Evolutionary conservation across 2,329 filamentous ascomycete genomes (phyloP).

Genomic region (Penicillium sp.): DNA sequence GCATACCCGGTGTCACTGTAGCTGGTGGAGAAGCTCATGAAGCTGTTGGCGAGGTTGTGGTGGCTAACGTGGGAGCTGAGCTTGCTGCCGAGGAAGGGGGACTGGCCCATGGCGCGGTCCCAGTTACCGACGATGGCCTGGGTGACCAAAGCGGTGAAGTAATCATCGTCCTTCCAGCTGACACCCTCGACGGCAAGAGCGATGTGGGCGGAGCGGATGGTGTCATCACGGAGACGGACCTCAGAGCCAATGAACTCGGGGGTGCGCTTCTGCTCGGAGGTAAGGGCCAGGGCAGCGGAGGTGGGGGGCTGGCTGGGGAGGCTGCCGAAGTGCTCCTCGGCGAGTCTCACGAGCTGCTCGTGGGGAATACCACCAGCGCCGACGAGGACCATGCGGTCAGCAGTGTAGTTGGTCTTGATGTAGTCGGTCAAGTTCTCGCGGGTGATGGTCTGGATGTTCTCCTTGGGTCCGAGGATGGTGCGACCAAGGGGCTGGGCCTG

Average conservation of each 20-base stretch:
- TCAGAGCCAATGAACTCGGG: conserved; percentile 97
- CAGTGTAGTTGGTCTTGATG: conserved; percentile 99
- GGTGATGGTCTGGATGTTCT: conserved; percentile 97
- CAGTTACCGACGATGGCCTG: conserved; percentile 99
- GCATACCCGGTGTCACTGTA: conserved; percentile 97
- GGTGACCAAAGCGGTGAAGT: conserved; percentile 95
- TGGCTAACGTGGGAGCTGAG: conserved; percentile 92
- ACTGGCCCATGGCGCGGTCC: conserved; percentile 98
- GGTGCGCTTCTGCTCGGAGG: conserved; percentile 74
- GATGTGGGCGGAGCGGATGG: conserved; percentile 92
- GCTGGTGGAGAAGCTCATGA: conserved; percentile 99
- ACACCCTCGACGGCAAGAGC: conserved; percentile 98
- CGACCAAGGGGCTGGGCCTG: conserved; percentile 93
- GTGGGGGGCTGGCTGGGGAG: conserved; percentile 73
- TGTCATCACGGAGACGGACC: conserved; percentile 92
- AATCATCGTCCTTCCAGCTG: conserved; percentile 98
- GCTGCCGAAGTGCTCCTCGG: conserved; percentile 87
- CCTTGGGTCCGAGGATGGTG: conserved; percentile 93
- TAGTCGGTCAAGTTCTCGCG: conserved; percentile 87
- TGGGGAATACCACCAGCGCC: conserved; percentile 92
- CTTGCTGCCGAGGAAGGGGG: conserved; percentile 96
- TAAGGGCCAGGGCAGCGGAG: conserved; percentile 66
- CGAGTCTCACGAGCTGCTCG: conserved; percentile 87
- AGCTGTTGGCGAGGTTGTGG: conserved; percentile 96
- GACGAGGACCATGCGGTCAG: conserved; percentile 98